Percentiles rank a stretch among this genome's conserved stretches.
These are phyloP conservation scores for Grosmannia huntii DNA, from an alignment of 2,329 filamentous ascomycete species.

Conservation along the genomic window DNA sequence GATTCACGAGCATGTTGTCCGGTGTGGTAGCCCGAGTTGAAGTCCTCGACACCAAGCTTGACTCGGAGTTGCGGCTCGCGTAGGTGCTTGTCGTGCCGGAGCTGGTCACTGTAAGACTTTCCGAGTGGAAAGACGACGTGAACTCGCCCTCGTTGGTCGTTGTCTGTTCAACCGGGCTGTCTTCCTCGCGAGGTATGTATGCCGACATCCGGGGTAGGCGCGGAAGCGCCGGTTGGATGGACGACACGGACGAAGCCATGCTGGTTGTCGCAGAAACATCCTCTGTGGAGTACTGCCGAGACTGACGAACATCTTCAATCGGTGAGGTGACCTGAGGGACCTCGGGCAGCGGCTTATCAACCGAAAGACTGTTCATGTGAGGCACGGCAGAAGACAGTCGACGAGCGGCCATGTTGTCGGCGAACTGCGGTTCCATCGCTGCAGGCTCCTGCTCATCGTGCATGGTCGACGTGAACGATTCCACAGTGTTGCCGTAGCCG, in stretches of 20 bases:
- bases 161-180: slow-evolving; percentile 31
- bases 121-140: slow-evolving; percentile 41
- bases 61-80: slow-evolving; percentile 67
- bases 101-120: slow-evolving; percentile 63
- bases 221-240: slow-evolving; percentile 36
- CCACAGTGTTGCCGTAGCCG: not conserved
- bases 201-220: slow-evolving; percentile 46
- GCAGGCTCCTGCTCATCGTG: slow-evolving; percentile 2
- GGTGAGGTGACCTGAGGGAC: slow-evolving; percentile 43
- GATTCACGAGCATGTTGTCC: slow-evolving; percentile 43
- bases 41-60: slow-evolving; percentile 64
- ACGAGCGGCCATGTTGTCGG: not conserved
- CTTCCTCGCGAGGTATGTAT: slow-evolving; percentile 33
- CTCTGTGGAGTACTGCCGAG: slow-evolving; percentile 21
- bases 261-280: slow-evolving; percentile 25
- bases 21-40: slow-evolving; percentile 86
- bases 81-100: slow-evolving; percentile 70
- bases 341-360: slow-evolving; percentile 57
- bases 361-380: slow-evolving; percentile 20
- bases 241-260: slow-evolving; percentile 32
- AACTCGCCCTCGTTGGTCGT: slow-evolving; percentile 36
- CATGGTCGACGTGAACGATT: not conserved
- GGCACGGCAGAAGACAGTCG: not conserved
- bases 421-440: slow-evolving; percentile 12
- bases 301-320: slow-evolving; percentile 15